Evolutionary conservation across 2,329 filamentous ascomycete genomes (phyloP).

Genomic region (Juglanconis sp.): DNA sequence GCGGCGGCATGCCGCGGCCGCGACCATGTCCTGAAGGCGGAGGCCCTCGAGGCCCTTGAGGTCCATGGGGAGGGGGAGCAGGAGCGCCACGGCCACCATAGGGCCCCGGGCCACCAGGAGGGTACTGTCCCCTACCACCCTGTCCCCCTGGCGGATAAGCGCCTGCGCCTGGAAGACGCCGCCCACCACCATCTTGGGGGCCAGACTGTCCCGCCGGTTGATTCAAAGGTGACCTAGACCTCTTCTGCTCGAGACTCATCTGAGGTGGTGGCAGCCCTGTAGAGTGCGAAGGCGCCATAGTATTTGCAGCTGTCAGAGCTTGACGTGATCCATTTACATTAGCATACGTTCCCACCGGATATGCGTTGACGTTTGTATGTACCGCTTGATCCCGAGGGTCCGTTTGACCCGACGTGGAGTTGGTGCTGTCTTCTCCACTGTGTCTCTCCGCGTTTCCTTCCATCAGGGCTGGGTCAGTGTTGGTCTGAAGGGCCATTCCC

Average conservation of each 20-base stretch:
- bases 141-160: conserved; percentile 27
- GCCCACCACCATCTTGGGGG: conserved; percentile 13
- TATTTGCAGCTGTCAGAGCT: conserved; percentile 42
- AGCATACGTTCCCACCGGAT: conserved; percentile 50
- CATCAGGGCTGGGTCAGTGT: conserved; percentile 15
- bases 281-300: conserved; percentile 30
- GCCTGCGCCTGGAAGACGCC: conserved; percentile 29
- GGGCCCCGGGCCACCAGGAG: conserved; percentile 10
- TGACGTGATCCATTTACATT: conserved; percentile 53
- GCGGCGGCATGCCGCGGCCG: conserved; percentile 22
- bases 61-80: conserved; percentile 20
- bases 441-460: conserved; percentile 22
- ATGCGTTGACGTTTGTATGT: conserved; percentile 46
- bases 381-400: conserved; percentile 45
- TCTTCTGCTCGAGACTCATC: conserved; percentile 37
- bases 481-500: conserved; percentile 51
- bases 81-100: conserved; percentile 5
- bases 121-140: conserved; percentile 18
- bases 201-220: conserved; percentile 30
- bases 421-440: conserved; percentile 29
- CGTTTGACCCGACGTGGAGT: conserved; percentile 28
- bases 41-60: conserved; percentile 23
- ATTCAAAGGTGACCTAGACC: conserved; percentile 44
- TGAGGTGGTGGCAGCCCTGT: conserved; percentile 40
- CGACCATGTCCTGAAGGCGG: conserved; percentile 22